Percentiles rank a stretch among this genome's conserved stretches.
These are phyloP conservation scores for Baudoinia panamericana DNA, from an alignment of 495 filamentous ascomycete genomes.

Conservation along the genomic window DNA sequence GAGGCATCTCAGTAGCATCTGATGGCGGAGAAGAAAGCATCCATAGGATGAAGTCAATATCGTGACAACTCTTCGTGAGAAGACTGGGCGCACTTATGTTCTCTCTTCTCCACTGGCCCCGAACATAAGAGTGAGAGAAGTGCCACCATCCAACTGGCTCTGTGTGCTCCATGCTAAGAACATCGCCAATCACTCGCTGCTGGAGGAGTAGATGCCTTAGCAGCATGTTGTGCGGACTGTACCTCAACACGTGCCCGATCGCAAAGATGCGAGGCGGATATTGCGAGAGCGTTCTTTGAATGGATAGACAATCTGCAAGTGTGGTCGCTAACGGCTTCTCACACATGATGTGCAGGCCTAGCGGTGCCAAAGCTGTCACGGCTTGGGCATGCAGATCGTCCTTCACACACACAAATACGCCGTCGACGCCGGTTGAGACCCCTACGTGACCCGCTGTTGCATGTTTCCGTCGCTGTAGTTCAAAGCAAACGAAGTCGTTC, in stretches of 20 bases:
- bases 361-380: constrained; percentile 51
- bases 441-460: constrained; percentile 7
- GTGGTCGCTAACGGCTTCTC: constrained; percentile 86
- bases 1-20: constrained; percentile 29
- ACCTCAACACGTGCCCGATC: constrained; percentile 49
- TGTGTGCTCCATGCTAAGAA: constrained; percentile 74
- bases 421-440: constrained; percentile 44
- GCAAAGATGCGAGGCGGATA: constrained; percentile 50
- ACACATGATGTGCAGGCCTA: constrained; percentile 74
- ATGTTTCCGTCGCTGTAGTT: constrained; percentile 39
- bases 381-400: constrained; percentile 80
- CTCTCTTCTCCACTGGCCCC: constrained; percentile 85
- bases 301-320: constrained; percentile 58
- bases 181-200: constrained; percentile 67
- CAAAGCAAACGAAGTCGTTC: constrained; percentile 57
- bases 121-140: constrained; percentile 84
- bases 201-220: constrained; percentile 64
- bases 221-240: constrained; percentile 80
- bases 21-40: constrained; percentile 53
- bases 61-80: constrained; percentile 88
- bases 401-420: constrained; percentile 72
- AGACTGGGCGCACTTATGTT: constrained; percentile 59
- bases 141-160: constrained; percentile 97
- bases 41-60: constrained; percentile 88
- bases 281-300: constrained; percentile 45